Evolutionary conservation across 768 basidiomycete genomes (phyloP), one percentile per base, ranked within the genome.

Genomic region (Amanita fuliginea): DNA sequence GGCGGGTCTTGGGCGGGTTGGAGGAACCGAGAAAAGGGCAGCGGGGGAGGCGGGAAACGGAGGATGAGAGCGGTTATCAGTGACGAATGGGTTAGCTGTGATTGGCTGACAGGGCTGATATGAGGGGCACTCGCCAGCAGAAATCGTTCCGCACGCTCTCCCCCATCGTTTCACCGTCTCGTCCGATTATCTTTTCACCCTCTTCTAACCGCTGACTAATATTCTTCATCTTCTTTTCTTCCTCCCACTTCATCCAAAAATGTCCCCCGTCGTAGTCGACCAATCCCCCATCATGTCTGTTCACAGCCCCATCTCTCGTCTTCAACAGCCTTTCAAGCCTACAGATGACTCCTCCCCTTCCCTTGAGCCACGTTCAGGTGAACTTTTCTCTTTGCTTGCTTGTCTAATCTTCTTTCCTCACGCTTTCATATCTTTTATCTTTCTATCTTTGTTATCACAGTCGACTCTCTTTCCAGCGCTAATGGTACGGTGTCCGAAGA

Each of bases 251-350:
- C 16, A 9, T 24, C 40, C 28, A 60, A 62, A 24, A 59, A 78
- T 78, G 78, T 71, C 78, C 42, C 72, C 77, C 60, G 73, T 80
- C 60, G 71, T 78, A 54, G 68, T 81, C 55, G 77, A 80, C 60
- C 61, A 74, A 30, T 50, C 49, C 7, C 75, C 76, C 39, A 65
- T 72, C 28, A 57, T 77, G 57, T 71, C 65, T 64, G 71, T 78
- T 63, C 76, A 74, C 53, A 71, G 66, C 56, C 61, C 67, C 34
- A 56, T 59, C 65, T 24, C 57, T 69, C 46, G 67, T 78, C 60
- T 67, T 74, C 32, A 70, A 74, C 73, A 74, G 44, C 72, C 44
- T 13, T 33, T 46, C 52, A 47, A 53, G 26, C 42, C 61, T 49
- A 57, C 60, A 22, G 53, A 55, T 44, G 53, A 51, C 46, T 52